Conservation (phyloP, 2,329 filamentous ascomycete genomes). For the Rhinocladiella mackenziei region DNA sequence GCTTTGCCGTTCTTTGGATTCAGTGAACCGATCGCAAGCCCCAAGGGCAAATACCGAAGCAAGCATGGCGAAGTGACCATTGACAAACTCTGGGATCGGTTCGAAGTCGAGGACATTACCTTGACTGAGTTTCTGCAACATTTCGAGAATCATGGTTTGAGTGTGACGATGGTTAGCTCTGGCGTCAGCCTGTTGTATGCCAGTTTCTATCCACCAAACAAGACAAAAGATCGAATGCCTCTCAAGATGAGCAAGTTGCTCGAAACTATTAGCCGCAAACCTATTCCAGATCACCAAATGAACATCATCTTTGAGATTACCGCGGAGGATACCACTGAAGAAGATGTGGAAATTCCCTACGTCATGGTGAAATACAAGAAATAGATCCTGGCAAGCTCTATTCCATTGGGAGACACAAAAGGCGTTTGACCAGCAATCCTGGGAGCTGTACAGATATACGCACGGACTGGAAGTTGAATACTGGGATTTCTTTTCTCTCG, state of each 20-base stretch:
- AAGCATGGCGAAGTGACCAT: constrained; percentile 74
- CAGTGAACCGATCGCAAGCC: constrained; percentile 90
- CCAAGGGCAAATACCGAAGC: constrained; percentile 84
- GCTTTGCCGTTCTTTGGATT: constrained; percentile 97
- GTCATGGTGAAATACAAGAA: constrained; percentile 72
- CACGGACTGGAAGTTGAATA: neutral
- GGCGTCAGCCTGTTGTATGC: constrained; percentile 93
- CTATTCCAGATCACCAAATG: constrained; percentile 84
- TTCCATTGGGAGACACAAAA: too few species aligned
- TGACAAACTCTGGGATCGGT: constrained; percentile 97
- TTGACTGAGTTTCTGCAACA: constrained; percentile 76
- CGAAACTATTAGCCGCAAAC: constrained; percentile 85
- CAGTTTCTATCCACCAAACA: constrained; percentile 79
- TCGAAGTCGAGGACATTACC: constrained; percentile 77
- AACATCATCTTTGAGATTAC: constrained; percentile 97
- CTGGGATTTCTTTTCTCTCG: neutral
- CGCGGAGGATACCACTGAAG: constrained; percentile 78
- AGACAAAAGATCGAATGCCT: constrained; percentile 74
- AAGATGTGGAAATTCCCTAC: constrained; percentile 96
- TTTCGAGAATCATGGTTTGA: constrained; percentile 76
- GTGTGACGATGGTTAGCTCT: constrained; percentile 91
- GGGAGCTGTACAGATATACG: neutral
- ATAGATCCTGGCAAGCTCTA: too few species aligned
- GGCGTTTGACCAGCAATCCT: neutral
- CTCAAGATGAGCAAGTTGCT: constrained; percentile 87